A percentile compares a stretch with the other conserved stretches of the same genome.
Conservation (phyloP, 768 basidiomycete genomes). For the Coprinellus aureogranulatus region DNA sequence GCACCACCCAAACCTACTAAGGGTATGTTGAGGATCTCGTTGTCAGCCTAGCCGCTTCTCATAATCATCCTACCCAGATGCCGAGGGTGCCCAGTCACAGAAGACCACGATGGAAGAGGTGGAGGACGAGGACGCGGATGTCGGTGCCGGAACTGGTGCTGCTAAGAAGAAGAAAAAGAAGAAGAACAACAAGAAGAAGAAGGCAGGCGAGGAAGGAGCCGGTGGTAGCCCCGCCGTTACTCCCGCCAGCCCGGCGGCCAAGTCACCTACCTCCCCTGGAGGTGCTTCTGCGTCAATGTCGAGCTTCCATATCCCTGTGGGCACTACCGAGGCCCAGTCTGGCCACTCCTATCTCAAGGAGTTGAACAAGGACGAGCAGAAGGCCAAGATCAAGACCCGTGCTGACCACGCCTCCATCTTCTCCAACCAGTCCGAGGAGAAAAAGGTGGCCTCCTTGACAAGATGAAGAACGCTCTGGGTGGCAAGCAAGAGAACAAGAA, state of each 20-base stretch:
- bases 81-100: conserved; percentile 27
- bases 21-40: background rate
- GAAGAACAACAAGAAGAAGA: conserved; percentile 75
- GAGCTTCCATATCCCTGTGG: conserved; percentile 28
- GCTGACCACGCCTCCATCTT: conserved; percentile 56
- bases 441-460: conserved; percentile 48
- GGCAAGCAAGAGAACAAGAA: conserved; percentile 35
- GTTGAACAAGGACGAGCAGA: conserved; percentile 43
- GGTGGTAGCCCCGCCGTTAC: conserved; percentile 17
- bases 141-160: conserved; percentile 19
- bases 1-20: conserved; percentile 22
- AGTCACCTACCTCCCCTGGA: conserved; percentile 15
- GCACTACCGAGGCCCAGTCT: conserved; percentile 60
- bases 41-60: background rate
- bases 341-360: conserved; percentile 65
- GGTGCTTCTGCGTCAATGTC: conserved; percentile 24
- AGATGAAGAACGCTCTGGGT: conserved; percentile 31
- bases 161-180: conserved; percentile 60
- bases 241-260: conserved; percentile 15
- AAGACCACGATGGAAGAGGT: conserved; percentile 68
- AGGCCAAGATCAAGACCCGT: conserved; percentile 71
- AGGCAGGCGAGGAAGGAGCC: conserved; percentile 34
- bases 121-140: conserved; percentile 66
- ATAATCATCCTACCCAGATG: background rate
- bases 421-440: conserved; percentile 39